Evolutionary conservation across 2,329 filamentous ascomycete genomes (phyloP).

Genomic region (Claviceps sorghi): DNA sequence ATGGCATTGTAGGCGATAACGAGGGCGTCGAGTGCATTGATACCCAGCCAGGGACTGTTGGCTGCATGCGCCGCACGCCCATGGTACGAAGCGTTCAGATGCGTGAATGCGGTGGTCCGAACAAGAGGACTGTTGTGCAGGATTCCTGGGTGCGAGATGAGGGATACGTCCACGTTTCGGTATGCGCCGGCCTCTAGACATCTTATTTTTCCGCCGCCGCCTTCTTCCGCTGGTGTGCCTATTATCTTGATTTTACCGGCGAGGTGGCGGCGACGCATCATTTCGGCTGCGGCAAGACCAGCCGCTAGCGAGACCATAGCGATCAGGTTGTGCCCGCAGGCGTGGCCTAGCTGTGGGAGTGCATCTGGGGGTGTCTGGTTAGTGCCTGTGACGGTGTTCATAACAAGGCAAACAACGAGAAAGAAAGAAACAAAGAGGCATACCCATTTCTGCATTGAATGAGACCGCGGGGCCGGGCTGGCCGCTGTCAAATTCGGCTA

Average conservation of each 20-base stretch:
- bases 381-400: not conserved
- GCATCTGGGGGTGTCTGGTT: slow-evolving; percentile 20
- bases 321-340: slow-evolving; percentile 39
- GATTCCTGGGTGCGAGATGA: slow-evolving; percentile 18
- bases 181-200: slow-evolving; percentile 27
- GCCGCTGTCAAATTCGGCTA: slow-evolving; percentile 24
- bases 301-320: slow-evolving; percentile 25
- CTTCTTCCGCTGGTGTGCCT: slow-evolving; percentile 33
- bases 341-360: slow-evolving; percentile 29
- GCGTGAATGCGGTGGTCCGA: slow-evolving; percentile 34
- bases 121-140: slow-evolving; percentile 30
- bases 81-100: slow-evolving; percentile 35
- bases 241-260: slow-evolving; percentile 31
- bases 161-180: slow-evolving; percentile 8
- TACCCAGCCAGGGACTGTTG: slow-evolving; percentile 39
- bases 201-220: slow-evolving; percentile 32
- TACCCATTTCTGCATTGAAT: slow-evolving; percentile 25
- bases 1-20: slow-evolving; percentile 32
- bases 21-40: slow-evolving; percentile 43
- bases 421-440: not conserved
- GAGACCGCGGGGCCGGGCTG: slow-evolving; percentile 22
- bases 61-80: slow-evolving; percentile 42
- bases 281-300: slow-evolving; percentile 30
- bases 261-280: slow-evolving; percentile 26
- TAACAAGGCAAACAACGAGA: not conserved